Evolutionary conservation across 441 rosid genomes (phyloP), one percentile per base, ranked within the genome.

Genomic region (Brassica hybrid): DNA sequence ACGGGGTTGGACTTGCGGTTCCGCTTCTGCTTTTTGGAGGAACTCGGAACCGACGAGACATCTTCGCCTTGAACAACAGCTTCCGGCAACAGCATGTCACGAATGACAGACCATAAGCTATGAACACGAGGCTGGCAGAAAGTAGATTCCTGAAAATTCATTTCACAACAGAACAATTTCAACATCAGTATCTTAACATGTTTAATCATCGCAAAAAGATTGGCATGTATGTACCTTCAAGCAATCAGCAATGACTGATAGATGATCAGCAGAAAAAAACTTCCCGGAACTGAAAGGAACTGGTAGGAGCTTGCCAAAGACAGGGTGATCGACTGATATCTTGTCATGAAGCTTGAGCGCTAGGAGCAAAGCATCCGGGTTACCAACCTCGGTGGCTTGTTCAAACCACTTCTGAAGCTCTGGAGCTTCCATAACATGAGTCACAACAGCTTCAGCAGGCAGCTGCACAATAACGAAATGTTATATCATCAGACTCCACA

Each of bases 51-150:
- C 2, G 87, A 85, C 18, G 83, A 71, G 21, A 82, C 79, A 85
- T 90, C 96, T 83, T 92, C 97, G 14, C 86, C 82, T 80, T 86
- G 96, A 79, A 87, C 69, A 75, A 92, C 80, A 4, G 77, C 67
- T 48, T 91, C 92, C 30, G 99, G 98, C 76, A 96, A 86, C 45
- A 96, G 91, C 77, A 89, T 83, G 75, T 88, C 87, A 25, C 85
- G 85, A 75, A 96, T 83, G 77, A 87, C 84, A 57, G 88, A 87
- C 99, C 98, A 96, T 65, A 94, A 72, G 73, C 94, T 84, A 71
- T 96, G 99, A 69, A 94, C 86, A 74, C 98, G 94, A 80, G 99
- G 99, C 84, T 91, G 97, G 76, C 98, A 96, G 85, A 94, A 94
- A 67, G 97, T 85, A 58, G 99, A 91, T 78, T 94, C 97, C 99